Base-by-base conservation (phyloP, 2,329 filamentous ascomycete species). In the Exophiala viscosa region DNA sequence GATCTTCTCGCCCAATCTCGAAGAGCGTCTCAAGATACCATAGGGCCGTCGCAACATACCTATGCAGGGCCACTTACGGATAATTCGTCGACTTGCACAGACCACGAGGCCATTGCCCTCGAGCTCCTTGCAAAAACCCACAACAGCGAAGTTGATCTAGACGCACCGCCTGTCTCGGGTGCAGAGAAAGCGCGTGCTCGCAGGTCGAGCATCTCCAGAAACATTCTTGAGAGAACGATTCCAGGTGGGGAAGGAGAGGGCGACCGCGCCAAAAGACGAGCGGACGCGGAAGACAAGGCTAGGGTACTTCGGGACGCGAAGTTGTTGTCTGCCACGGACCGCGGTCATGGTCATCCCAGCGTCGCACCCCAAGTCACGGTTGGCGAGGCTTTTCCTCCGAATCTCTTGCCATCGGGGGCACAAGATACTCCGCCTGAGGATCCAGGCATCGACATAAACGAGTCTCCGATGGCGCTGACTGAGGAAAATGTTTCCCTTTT, bases 221-320 rank as follows among this genome's bases (percentile, higher is more conserved):
- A 32, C 9, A 69, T 15, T 69, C 75, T 55, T 13, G 50, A 45
- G 3, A 46, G 18, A 2, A 48, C 52, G 11, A 48, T 57, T 9
- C 52, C 45, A 9, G 58, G 54, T 14, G 48, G 39, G 4, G 56
- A 56, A 23, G 61, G 65, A n/a, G 71, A 76, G 53, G 70, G 70
- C 10, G 76, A 79, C 40, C 67, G 72, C 23, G 72, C 67, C 3
- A 65, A 73, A 50, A 65, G 74, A 43, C 69, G 76, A n/a, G 73
- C 75, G 43, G 67, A 74, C 13, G 74, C 76, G 6, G 78, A 81
- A 64, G 80, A 82, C 59, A 77, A 78, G 64, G 79, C 80, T 2
- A 76, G 74, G 20, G 67, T 70, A 44, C 65, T 82, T 3, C 70
- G 79, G 13, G 77, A 83, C 60, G 76, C 80, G 53, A 81, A 80